Evolutionary conservation across 306 rosid genomes (phyloP), one percentile per base, ranked within the genome.

Genomic region (Trifolium fragiferum): DNA sequence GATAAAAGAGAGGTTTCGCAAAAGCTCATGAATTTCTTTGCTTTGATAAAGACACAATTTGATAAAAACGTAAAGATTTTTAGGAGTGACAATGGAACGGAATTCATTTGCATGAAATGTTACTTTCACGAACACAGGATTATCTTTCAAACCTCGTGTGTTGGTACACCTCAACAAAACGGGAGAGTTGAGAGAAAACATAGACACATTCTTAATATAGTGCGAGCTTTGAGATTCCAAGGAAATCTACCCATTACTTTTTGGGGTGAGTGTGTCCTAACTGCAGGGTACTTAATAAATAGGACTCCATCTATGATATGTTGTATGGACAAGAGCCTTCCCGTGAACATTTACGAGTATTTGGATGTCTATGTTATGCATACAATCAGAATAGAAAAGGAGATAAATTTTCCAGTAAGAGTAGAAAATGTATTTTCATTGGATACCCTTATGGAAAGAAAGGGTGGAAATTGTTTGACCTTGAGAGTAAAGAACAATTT

Each of bases 141-240:
- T 13, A 10, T 27, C 1, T 60, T 60, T 60, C 66, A 27, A 60
- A 60, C 66, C 6, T 57, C 62, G 1, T 57, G 62, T 57, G 32
- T 19, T 19, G 33, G 62, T 8, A 57, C 35, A 20, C 62, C 62
- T 19, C 62, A 57, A 16, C 35, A 57, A 8, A 57, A 57, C 1
- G 62, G 62, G 27, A 57, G 62, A 57, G 62, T 57, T 19, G 35
- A 57, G n/a, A n/a, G n/a, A n/a, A n/a, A n/a, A n/a, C n/a, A n/a
- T n/a, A n/a, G n/a, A n/a, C n/a, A n/a, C n/a, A 4, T 57, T 7
- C 35, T 21, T 57, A 57, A 57, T 57, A 8, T 57, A 2, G 35
- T n/a, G 1, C 15, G 62, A 16, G 58, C 25, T 16, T 51, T 51
- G 58, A 18, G 58, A 51, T 51, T 51, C 58, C 58, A 51, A 51